Evolutionary conservation across 805 yeast genomes (phyloP).

Genomic region (Naumovozyma baii): DNA sequence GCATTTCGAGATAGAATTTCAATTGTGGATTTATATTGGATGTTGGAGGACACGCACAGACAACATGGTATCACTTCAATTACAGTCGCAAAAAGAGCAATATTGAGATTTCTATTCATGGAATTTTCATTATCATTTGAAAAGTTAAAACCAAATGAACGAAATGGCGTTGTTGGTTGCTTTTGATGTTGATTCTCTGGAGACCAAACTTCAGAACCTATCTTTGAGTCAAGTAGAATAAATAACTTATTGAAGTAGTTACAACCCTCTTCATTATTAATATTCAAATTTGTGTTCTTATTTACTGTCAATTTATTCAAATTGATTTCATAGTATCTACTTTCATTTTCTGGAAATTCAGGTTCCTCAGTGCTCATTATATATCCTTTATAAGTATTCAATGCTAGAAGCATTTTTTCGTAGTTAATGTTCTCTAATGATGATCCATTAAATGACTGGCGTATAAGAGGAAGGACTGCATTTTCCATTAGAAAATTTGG

Average conservation of each 20-base stretch:
- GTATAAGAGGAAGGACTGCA: conserved; percentile 60
- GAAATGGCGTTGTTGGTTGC: conserved; percentile 30
- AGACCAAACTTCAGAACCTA: conserved; percentile 39
- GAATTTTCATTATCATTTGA: conserved; percentile 28
- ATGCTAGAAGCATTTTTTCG: conserved; percentile 61
- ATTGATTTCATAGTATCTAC: conserved; percentile 26
- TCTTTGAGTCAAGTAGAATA: conserved; percentile 48
- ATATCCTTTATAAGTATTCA: conserved; percentile 63
- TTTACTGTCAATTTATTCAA: conserved; percentile 28
- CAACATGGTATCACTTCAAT: conserved; percentile 72
- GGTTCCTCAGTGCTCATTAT: conserved; percentile 63
- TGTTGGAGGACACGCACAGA: conserved; percentile 34
- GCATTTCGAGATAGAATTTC: conserved; percentile 73
- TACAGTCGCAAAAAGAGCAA: conserved; percentile 58
- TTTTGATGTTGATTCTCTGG: conserved; percentile 31
- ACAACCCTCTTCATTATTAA: conserved; percentile 63
- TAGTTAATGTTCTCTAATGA: conserved; percentile 53
- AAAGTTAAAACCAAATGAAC: conserved; percentile 34
- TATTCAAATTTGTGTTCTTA: conserved; percentile 22
- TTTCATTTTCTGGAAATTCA: conserved; percentile 51
- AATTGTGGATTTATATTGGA: conserved; percentile 53
- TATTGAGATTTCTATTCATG: conserved; percentile 31
- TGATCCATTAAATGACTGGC: conserved; percentile 47
- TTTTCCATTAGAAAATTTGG: conserved; percentile 73
- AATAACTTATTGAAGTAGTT: conserved; percentile 45